Percentiles rank a stretch among this genome's conserved stretches.
Conservation (phyloP, 192 early-diverging fungal species). For the Dissophora ornata region DNA sequence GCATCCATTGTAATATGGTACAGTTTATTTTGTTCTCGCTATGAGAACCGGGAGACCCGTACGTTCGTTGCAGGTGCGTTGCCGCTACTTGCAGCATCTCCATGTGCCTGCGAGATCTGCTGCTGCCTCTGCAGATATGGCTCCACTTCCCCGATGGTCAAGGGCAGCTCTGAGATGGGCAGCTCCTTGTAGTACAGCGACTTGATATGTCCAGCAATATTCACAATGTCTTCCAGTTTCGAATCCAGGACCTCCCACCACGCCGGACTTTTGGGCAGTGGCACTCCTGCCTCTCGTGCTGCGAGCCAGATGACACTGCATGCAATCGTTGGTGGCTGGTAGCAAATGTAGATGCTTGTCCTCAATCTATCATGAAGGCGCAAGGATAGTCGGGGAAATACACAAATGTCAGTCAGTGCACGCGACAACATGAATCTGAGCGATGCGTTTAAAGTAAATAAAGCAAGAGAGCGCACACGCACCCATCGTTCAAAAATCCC, state of each 20-base stretch:
- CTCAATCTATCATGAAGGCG: conserved; percentile 66
- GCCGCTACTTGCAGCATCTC: not conserved
- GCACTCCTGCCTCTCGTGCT: conserved; percentile 68
- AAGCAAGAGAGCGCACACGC: not conserved
- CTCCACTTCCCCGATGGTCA: conserved; percentile 68
- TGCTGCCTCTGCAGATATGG: conserved; percentile 34
- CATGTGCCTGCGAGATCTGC: not conserved
- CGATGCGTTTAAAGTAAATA: no score
- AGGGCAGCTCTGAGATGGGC: conserved; percentile 63
- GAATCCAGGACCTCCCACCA: conserved; percentile 93
- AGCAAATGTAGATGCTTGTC: conserved; percentile 79
- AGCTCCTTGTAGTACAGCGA: conserved; percentile 66
- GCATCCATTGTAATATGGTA: no score
- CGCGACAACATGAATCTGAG: no score
- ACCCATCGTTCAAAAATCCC: conserved; percentile 95
- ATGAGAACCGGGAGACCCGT: conserved; percentile 27
- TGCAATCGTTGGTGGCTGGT: conserved; percentile 86
- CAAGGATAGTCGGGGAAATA: no score
- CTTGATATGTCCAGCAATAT: conserved; percentile 70
- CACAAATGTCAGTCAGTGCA: no score
- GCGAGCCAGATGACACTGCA: conserved; percentile 89
- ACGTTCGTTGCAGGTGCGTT: not conserved
- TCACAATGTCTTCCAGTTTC: conserved; percentile 71
- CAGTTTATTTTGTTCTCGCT: conserved; percentile 6
- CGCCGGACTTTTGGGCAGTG: conserved; percentile 77